Evolutionary conservation across 768 basidiomycete genomes (phyloP).

Genomic region (Stropharia rugosoannulata): DNA sequence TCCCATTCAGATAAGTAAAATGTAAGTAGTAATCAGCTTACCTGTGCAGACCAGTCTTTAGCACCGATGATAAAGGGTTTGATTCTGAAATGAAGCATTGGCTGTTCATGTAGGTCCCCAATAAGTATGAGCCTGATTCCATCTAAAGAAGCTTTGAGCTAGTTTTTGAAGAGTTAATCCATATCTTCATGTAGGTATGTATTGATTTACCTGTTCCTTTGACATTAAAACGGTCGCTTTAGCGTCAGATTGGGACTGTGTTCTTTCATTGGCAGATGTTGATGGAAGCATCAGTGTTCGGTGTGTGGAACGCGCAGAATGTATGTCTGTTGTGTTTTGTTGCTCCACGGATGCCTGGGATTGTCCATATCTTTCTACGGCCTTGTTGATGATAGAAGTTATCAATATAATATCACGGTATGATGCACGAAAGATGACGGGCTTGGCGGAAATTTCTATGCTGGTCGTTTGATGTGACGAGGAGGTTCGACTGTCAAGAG

Average conservation of each 20-base stretch:
- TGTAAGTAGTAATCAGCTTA: slow-evolving; percentile 29
- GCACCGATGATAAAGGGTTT: slow-evolving; percentile 81
- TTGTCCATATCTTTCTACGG: slow-evolving; percentile 68
- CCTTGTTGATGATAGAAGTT: slow-evolving; percentile 81
- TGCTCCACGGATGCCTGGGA: slow-evolving; percentile 30
- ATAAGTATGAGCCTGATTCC: slow-evolving; percentile 93
- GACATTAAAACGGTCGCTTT: slow-evolving; percentile 53
- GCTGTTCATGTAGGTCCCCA: slow-evolving; percentile 93
- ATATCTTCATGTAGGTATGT: not conserved
- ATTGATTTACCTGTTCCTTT: slow-evolving; percentile 72
- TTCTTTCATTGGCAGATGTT: not conserved
- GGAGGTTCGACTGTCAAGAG: slow-evolving; percentile 83
- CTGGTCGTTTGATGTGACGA: slow-evolving; percentile 69
- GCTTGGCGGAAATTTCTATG: slow-evolving; percentile 79
- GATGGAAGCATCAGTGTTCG: not conserved
- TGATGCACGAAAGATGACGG: slow-evolving; percentile 92
- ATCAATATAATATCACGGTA: slow-evolving; percentile 93
- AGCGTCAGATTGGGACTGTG: slow-evolving; percentile 23
- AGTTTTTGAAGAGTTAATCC: not conserved
- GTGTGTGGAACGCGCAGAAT: not conserved
- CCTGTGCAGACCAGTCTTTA: slow-evolving; percentile 94
- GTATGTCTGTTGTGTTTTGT: slow-evolving; percentile 1
- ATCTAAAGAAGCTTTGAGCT: slow-evolving; percentile 86
- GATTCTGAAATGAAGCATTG: slow-evolving; percentile 85
- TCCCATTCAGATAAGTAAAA: not conserved